phyloP scores from a whole-genome alignment of 1,284 basidiomycete genomes.

The Tremellales sp. region DNA sequence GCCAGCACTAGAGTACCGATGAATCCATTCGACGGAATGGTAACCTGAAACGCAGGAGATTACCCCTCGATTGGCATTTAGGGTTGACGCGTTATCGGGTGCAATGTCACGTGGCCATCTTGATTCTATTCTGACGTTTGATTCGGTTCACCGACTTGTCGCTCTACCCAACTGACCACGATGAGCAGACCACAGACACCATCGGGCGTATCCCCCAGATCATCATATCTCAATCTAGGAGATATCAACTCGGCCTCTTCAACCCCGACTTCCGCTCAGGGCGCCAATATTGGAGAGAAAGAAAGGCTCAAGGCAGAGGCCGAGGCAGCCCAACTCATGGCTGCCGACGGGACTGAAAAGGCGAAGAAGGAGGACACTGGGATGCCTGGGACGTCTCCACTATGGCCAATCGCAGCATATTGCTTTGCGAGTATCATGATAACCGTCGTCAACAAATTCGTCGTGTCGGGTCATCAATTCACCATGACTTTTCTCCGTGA shows the following conservation, averaged over 20 bases:
- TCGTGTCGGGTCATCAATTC: slow-evolving; percentile 89
- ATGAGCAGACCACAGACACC: slow-evolving; percentile 31
- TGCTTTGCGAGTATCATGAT: slow-evolving; percentile 93
- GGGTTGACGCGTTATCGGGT: no score
- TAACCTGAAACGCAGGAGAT: no score
- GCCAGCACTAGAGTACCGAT: no score
- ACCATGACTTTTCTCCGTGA: slow-evolving; percentile 87
- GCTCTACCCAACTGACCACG: no score
- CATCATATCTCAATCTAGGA: slow-evolving; percentile 32
- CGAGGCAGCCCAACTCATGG: slow-evolving; percentile 18
- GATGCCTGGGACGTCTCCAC: slow-evolving; percentile 30
- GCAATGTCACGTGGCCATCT: no score
- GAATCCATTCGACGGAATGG: no score
- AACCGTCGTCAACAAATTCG: slow-evolving; percentile 98
- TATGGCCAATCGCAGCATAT: slow-evolving; percentile 73
- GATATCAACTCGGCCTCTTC: slow-evolving; percentile 15
- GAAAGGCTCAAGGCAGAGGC: slow-evolving; percentile 26
- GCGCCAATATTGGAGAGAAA: slow-evolving; percentile 21
- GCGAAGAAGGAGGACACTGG: slow-evolving; percentile 31
- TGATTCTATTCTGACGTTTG: no score
- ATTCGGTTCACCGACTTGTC: no score
- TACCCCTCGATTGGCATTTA: no score
- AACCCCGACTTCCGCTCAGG: not conserved
- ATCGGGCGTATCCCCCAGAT: slow-evolving; percentile 26
- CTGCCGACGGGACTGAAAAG: slow-evolving; percentile 22